Percentiles rank a stretch among this genome's conserved stretches.
Conservation (phyloP, 257 asterid genomes). For the Haberlea rhodopensis region DNA sequence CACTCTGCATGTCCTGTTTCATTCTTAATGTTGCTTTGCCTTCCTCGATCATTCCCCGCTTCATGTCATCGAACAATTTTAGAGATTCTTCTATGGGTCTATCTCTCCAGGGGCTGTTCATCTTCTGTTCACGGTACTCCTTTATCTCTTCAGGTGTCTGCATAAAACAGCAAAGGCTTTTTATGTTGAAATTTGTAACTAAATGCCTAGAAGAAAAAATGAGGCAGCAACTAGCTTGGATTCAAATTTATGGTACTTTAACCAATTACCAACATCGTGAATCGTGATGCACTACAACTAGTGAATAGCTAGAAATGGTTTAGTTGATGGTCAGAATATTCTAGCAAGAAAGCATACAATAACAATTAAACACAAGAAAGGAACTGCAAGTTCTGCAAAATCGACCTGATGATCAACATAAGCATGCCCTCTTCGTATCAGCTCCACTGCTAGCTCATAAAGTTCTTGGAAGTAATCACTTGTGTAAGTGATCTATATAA, state of each 20-base stretch:
- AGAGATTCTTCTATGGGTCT: conserved; percentile 85
- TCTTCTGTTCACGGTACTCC: conserved; percentile 81
- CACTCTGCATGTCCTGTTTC: conserved; percentile 99
- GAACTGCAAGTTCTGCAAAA: conserved; percentile 13
- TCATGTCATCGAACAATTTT: conserved; percentile 82
- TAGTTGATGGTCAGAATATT: conserved; percentile 5
- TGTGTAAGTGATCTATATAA: conserved; percentile 74
- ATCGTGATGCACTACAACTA: neutral
- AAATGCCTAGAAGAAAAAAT: conserved; percentile 4
- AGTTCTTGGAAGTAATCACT: conserved; percentile 93
- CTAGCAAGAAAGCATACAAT: neutral
- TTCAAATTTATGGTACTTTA: neutral
- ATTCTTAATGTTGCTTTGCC: conserved; percentile 92
- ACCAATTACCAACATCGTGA: conserved; percentile 1
- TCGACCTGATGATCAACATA: conserved; percentile 97
- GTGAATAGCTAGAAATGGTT: conserved; percentile 5
- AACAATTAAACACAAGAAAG: conserved; percentile 1
- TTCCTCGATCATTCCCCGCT: conserved; percentile 70
- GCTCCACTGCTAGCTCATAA: conserved; percentile 83
- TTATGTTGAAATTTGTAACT: conserved; percentile 9
- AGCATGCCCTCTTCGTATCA: conserved; percentile 78
- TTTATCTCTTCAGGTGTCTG: conserved; percentile 94
- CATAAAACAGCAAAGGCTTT: conserved; percentile 19
- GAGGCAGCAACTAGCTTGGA: neutral
- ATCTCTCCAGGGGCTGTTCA: conserved; percentile 96